A percentile compares a stretch with the other conserved stretches of the same genome.
Conservation (phyloP, 176 grass and related monocot species). For the Alopecurus myosuroides region DNA sequence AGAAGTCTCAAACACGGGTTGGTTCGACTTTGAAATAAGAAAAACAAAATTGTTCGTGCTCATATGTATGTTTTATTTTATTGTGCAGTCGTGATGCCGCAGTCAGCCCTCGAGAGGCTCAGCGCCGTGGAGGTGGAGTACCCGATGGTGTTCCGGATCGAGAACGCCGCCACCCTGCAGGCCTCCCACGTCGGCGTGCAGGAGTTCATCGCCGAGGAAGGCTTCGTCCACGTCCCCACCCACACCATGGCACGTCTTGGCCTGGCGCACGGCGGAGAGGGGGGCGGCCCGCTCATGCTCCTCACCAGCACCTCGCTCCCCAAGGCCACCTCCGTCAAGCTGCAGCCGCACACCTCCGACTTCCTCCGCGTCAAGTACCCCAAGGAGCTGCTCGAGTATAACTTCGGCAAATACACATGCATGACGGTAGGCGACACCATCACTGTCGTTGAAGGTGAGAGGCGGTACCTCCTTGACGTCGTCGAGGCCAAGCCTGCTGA, state of each 20-base stretch:
- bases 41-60: no score
- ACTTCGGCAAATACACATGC: conserved; percentile 44
- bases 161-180: conserved; percentile 26
- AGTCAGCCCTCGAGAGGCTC: conserved; percentile 64
- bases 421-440: conserved; percentile 75
- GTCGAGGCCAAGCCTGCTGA: conserved; percentile 49
- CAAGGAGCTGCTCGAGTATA: conserved; percentile 35
- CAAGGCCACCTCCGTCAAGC: conserved; percentile 66
- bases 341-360: conserved; percentile 62
- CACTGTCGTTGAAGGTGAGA: conserved; percentile 47
- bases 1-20: no score
- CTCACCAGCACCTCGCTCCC: conserved; percentile 36
- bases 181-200: conserved; percentile 58
- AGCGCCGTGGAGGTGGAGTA: conserved; percentile 3
- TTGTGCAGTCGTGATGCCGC: conserved; percentile 77
- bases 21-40: no score
- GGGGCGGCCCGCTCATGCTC: not conserved
- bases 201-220: conserved; percentile 73
- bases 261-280: not conserved
- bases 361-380: conserved; percentile 7
- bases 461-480: conserved; percentile 59
- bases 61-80: no score
- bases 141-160: conserved; percentile 65
- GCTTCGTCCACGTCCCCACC: conserved; percentile 68
- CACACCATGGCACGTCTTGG: conserved; percentile 67